A percentile compares a stretch with the other conserved stretches of the same genome.
Conservation (phyloP, 257 asterid species). For the Forsythia suspensa region DNA sequence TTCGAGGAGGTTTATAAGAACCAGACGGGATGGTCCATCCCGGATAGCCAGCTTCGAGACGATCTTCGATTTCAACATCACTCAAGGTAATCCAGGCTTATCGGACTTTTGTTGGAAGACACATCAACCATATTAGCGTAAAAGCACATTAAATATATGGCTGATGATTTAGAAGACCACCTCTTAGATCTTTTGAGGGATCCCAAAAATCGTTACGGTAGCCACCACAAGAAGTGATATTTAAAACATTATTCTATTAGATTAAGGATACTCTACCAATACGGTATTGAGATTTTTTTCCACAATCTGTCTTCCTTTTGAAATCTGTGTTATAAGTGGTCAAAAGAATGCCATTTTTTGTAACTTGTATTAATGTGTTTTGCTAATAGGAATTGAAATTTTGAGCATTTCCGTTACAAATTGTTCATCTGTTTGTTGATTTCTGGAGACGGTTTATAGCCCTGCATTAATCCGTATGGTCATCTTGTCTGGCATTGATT, state of each 20-base stretch:
- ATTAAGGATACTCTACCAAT: background rate
- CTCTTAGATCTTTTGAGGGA: constrained; percentile 77
- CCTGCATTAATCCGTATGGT: background rate
- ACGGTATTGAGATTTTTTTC: background rate
- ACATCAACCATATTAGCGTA: constrained; percentile 58
- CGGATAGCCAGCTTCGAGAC: constrained; percentile 70
- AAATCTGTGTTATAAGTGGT: constrained; percentile 31
- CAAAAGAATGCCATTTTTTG: constrained; percentile 37
- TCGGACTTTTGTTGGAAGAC: constrained; percentile 81
- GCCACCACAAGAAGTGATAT: constrained; percentile 56
- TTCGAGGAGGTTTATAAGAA: constrained; percentile 93
- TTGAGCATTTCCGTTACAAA: background rate
- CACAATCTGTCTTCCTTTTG: background rate
- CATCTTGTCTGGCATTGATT: background rate
- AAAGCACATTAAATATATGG: constrained; percentile 71
- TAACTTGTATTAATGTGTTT: background rate
- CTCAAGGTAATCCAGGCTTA: constrained; percentile 84
- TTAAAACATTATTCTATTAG: background rate
- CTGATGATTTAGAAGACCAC: constrained; percentile 71
- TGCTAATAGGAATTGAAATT: background rate
- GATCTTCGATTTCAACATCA: constrained; percentile 79
- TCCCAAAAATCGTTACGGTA: constrained; percentile 69
- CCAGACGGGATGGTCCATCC: constrained; percentile 86
- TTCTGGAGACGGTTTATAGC: background rate
- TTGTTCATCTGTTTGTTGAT: background rate